phyloP scores from a whole-genome alignment of 148 eudicot genomes.

The Polygonum aviculare region DNA sequence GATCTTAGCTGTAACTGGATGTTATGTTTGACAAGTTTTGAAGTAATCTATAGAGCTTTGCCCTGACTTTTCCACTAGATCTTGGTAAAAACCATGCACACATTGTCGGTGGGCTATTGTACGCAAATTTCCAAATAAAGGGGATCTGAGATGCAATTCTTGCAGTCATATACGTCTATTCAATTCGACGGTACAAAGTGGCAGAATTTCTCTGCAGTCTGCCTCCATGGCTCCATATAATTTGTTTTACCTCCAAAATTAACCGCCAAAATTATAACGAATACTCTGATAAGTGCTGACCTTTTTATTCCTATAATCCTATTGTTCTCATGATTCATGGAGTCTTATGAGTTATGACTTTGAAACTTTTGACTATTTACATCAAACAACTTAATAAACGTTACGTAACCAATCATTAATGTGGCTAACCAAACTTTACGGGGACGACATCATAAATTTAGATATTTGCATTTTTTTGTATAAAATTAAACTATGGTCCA shows the following conservation, averaged over 20 bases:
- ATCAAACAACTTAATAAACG: not conserved
- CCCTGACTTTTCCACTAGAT: not conserved
- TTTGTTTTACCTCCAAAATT: not conserved
- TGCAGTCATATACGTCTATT: not conserved
- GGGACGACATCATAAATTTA: not conserved
- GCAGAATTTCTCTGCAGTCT: not conserved
- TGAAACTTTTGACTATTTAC: not conserved
- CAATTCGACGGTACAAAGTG: not conserved
- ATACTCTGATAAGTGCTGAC: not conserved
- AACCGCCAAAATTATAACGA: not conserved
- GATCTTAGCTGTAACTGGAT: not conserved
- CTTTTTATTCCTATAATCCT: not conserved
- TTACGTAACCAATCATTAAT: not conserved
- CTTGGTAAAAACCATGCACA: not conserved
- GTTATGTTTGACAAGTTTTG: not conserved
- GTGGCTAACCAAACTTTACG: conserved; percentile 1
- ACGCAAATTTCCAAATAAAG: not conserved
- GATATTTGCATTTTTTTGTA: not conserved
- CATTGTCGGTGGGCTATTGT: conserved; percentile 1
- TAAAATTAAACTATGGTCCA: no score
- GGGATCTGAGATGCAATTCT: not conserved
- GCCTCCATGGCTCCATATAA: not conserved
- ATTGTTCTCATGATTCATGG: not conserved
- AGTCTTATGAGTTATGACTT: not conserved
- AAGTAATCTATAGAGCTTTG: not conserved